Conservation (phyloP, 805 yeast genomes). For the Blastobotrys mokoenaii region DNA sequence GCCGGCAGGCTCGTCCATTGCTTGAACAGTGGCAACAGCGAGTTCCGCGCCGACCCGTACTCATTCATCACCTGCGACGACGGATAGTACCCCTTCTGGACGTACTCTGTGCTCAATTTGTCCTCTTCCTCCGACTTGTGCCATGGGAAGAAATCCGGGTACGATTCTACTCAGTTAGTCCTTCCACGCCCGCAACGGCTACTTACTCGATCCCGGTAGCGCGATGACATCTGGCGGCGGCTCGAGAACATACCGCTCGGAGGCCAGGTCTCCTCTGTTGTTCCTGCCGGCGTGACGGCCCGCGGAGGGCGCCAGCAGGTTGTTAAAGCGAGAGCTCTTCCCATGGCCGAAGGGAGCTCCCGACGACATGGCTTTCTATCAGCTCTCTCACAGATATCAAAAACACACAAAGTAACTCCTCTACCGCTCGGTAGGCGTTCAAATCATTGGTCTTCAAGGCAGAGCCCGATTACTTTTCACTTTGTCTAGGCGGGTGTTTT, state of each 20-base stretch:
- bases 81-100: slow-evolving; percentile 68
- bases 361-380: not conserved
- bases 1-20: slow-evolving; percentile 40
- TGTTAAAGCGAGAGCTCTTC: not conserved
- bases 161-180: slow-evolving; percentile 21
- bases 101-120: slow-evolving; percentile 41
- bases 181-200: slow-evolving; percentile 3
- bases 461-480: no score
- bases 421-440: no score
- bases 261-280: slow-evolving; percentile 20
- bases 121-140: slow-evolving; percentile 48
- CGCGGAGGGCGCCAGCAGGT: slow-evolving; percentile 7
- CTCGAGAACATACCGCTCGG: slow-evolving; percentile 26
- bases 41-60: slow-evolving; percentile 57
- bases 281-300: slow-evolving; percentile 5
- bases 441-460: no score
- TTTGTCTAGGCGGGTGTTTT: no score
- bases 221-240: slow-evolving; percentile 31
- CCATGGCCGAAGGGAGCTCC: not conserved
- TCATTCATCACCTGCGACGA: slow-evolving; percentile 56
- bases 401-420: no score
- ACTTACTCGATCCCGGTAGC: slow-evolving; percentile 18
- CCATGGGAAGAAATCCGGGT: slow-evolving; percentile 75
- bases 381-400: no score
- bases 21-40: slow-evolving; percentile 35